Conservation (phyloP, 441 rosid species). For the Macaranga tanarius region DNA sequence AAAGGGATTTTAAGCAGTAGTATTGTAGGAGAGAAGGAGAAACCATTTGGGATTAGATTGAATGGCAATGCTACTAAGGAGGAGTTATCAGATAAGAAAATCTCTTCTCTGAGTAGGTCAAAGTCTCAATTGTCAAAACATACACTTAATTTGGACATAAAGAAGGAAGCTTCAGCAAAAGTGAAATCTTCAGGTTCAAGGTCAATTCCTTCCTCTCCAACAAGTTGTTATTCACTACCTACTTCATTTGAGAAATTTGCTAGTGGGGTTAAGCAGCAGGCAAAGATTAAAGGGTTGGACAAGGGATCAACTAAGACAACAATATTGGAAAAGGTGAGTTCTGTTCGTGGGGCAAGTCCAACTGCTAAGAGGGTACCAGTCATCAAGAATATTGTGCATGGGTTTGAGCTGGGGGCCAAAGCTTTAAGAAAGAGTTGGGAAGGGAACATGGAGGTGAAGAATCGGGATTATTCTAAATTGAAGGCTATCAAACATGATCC, state of each 20-base stretch:
- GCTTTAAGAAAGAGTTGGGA: constrained; percentile 97
- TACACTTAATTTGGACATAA: constrained; percentile 47
- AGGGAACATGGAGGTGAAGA: constrained; percentile 74
- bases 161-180: constrained; percentile 56
- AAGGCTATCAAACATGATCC: constrained; percentile 45
- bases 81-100: constrained; percentile 43
- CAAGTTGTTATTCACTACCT: constrained; percentile 87
- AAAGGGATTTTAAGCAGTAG: constrained; percentile 32
- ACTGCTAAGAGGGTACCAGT: constrained; percentile 52
- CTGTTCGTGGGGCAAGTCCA: constrained; percentile 51
- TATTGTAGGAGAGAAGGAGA: constrained; percentile 49
- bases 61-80: constrained; percentile 48
- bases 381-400: constrained; percentile 64
- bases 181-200: constrained; percentile 54
- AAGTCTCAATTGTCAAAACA: constrained; percentile 54
- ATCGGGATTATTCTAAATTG: constrained; percentile 44
- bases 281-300: constrained; percentile 51
- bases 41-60: constrained; percentile 39
- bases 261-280: constrained; percentile 74
- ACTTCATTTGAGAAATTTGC: constrained; percentile 80
- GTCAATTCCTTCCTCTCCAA: constrained; percentile 84
- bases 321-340: constrained; percentile 44
- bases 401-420: constrained; percentile 81
- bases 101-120: constrained; percentile 45
- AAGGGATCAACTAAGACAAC: constrained; percentile 50